Evolutionary conservation across 495 filamentous ascomycete species (phyloP), one percentile per base, ranked within the genome.

Genomic region (Hypoxylon rickii): DNA sequence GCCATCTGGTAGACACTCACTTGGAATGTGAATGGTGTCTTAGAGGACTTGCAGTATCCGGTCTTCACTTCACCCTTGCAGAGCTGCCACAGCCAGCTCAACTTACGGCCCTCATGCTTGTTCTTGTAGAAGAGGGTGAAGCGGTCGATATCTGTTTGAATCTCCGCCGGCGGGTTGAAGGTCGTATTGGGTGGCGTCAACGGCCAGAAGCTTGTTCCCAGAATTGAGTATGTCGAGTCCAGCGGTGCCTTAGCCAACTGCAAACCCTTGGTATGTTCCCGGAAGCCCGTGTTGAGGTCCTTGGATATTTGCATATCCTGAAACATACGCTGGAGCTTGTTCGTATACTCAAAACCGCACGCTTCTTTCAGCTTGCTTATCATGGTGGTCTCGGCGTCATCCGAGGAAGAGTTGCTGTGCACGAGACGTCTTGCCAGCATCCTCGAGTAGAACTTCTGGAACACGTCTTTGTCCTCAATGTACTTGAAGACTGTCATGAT

Each of bases 401-500:
- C 92, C 11, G 93, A 96, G 1, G 93, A 92, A 1, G 94, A 96
- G 64, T 85, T 96, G 71, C 86, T 87, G 68, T 97, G 91, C 6
- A 99, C 95, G 47, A 99, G 76, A 52, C 94, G 89, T 70, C 96
- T 92, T 40, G 94, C 95, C 56, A 99, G 76, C 87, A 92, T 94
- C 42, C 93, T 89, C 7, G 95, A 95, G 73, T 99, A 99, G 74
- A 97, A 97, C 70, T 97, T 97, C 73, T 97, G 95, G 80, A 97
- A 99, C 5, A 99, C 94, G 70, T 99, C 94, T 76, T 97, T 97
- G 74, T 99, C 94, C 66, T 99, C 95, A 61, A 99, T 97, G 75
- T 97, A 99, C 73, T 99, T 99, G 84, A 99, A 99, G 31, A 97
- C 90, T 1, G 92, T 96, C 94, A 99, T 99, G 64, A 99, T 92